Conservation (phyloP, 495 filamentous ascomycete species). For the Talaromyces proteolyticus region DNA sequence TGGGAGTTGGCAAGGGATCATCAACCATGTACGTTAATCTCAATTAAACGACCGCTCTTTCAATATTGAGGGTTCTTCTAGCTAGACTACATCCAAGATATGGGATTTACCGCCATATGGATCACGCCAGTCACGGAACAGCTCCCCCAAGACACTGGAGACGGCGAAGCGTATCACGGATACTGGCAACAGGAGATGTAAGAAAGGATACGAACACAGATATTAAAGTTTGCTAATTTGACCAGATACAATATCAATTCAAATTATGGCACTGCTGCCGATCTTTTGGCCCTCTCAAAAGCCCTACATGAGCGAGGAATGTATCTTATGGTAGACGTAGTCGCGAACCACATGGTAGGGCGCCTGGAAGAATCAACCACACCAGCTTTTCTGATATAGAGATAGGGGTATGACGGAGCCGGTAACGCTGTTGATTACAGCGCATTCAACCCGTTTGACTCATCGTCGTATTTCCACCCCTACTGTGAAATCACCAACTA, state of each 20-base stretch:
- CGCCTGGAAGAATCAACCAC: background rate
- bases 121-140: slow-evolving; percentile 73
- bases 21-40: slow-evolving; percentile 46
- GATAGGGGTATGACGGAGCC: slow-evolving; percentile 50
- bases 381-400: too few species aligned
- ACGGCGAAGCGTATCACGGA: slow-evolving; percentile 63
- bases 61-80: slow-evolving; percentile 20
- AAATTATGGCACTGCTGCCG: slow-evolving; percentile 62
- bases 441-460: slow-evolving; percentile 60
- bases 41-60: too few species aligned
- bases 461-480: slow-evolving; percentile 57
- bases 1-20: slow-evolving; percentile 68
- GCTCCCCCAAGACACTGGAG: slow-evolving; percentile 39
- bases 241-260: too few species aligned
- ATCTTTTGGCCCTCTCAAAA: slow-evolving; percentile 56
- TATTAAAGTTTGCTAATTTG: too few species aligned
- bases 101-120: slow-evolving; percentile 83
- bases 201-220: slow-evolving; percentile 4
- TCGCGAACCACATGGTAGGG: slow-evolving; percentile 68
- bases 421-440: slow-evolving; percentile 52
- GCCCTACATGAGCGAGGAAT: slow-evolving; percentile 59
- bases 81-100: slow-evolving; percentile 55
- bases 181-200: slow-evolving; percentile 70
- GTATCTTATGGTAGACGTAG: slow-evolving; percentile 75
- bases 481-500: slow-evolving; percentile 62